A percentile compares a stretch with the other conserved stretches of the same genome.
Evolutionary conservation across 805 yeast species (phyloP).

Genomic region (Suhomyces prunicola): DNA sequence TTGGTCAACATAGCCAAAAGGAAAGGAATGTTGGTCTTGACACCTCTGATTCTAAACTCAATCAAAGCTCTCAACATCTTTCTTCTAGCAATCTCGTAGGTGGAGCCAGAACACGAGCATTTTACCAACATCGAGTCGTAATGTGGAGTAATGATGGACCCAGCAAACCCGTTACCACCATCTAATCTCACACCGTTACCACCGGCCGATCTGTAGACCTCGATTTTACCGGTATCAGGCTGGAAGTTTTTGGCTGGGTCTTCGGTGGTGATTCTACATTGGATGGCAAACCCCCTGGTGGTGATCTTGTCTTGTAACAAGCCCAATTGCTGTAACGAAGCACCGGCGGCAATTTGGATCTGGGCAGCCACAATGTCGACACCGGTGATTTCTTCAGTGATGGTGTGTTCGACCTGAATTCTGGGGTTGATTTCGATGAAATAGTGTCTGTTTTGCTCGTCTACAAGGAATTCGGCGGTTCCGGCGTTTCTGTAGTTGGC

Average conservation of each 20-base stretch:
- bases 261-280: constrained; percentile 98
- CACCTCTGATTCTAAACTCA: constrained; percentile 98
- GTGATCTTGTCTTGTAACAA: constrained; percentile 91
- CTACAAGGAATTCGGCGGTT: constrained; percentile 96
- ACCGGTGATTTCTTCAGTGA: constrained; percentile 98
- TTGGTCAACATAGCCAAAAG: constrained; percentile 86
- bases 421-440: constrained; percentile 98
- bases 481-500: constrained; percentile 97
- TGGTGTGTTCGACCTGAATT: constrained; percentile 97
- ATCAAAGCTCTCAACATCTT: constrained; percentile 96
- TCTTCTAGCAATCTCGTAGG: constrained; percentile 93
- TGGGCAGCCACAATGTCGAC: constrained; percentile 97
- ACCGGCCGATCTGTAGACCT: constrained; percentile 97
- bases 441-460: constrained; percentile 89
- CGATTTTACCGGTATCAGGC: constrained; percentile 98
- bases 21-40: constrained; percentile 97
- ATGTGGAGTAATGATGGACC: constrained; percentile 93
- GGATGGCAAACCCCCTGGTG: constrained; percentile 96
- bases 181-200: constrained; percentile 99
- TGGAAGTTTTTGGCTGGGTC: constrained; percentile 96
- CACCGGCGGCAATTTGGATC: constrained; percentile 98
- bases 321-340: constrained; percentile 86
- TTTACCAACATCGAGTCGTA: constrained; percentile 98
- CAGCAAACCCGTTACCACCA: constrained; percentile 98
- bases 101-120: constrained; percentile 95